phyloP scores from a whole-genome alignment of 106 monocot species.

The Xerophyta viscosa region DNA sequence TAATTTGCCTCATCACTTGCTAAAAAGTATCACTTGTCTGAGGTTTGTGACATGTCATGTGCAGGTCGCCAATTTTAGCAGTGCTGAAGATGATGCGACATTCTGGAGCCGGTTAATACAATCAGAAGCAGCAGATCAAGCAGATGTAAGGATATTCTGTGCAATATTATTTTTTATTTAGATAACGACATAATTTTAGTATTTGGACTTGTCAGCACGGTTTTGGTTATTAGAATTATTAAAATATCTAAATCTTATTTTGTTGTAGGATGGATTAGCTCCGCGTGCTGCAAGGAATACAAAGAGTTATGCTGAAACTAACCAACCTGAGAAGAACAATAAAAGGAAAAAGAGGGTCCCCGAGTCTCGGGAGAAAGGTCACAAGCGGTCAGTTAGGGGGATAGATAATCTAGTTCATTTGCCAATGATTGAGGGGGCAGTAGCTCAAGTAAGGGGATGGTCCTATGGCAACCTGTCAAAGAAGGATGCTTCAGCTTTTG shows the following conservation, averaged over 20 bases:
- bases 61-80: conserved; percentile 89
- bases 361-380: conserved; percentile 54
- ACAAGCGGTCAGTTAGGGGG: conserved; percentile 46
- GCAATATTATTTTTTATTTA: no score
- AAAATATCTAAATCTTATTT: background rate
- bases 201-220: no score
- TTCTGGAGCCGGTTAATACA: conserved; percentile 99
- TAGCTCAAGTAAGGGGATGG: conserved; percentile 87
- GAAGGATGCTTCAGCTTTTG: conserved; percentile 91
- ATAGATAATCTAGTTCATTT: conserved; percentile 30
- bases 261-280: conserved; percentile 72
- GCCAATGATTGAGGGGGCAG: conserved; percentile 75
- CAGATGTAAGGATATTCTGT: conserved; percentile 38
- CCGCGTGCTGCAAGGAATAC: conserved; percentile 94
- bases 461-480: conserved; percentile 80
- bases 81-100: conserved; percentile 87
- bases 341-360: conserved; percentile 49
- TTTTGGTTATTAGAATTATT: background rate
- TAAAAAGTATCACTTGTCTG: no score
- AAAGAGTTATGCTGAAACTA: conserved; percentile 89
- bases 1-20: no score
- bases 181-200: no score
- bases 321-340: conserved; percentile 33
- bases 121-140: conserved; percentile 61
- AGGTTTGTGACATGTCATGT: background rate